A percentile compares a stretch with the other conserved stretches of the same genome.
These are phyloP conservation scores for Kluyveromyces aestuarii DNA, from an alignment of 805 yeast genomes.

Conservation along the genomic window DNA sequence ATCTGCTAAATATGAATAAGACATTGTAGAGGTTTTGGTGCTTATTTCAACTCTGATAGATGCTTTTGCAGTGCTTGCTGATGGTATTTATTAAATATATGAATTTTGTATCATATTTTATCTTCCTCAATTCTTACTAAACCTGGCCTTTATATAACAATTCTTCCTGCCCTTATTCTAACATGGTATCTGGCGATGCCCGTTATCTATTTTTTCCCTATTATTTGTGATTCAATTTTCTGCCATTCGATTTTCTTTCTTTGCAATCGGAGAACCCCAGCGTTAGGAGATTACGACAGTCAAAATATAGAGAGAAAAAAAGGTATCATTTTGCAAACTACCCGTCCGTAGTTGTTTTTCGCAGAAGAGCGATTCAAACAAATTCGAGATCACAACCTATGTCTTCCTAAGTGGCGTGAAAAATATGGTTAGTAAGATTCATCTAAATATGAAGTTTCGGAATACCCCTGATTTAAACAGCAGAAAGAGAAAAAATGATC, in stretches of 20 bases:
- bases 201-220: neutral
- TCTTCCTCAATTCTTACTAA: too few relatives aligned
- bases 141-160: neutral
- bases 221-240: neutral
- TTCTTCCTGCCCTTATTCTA: neutral
- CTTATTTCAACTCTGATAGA: neutral
- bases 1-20: slow-evolving; percentile 26
- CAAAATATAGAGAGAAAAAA: neutral
- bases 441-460: neutral
- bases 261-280: neutral
- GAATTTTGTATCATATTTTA: neutral
- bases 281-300: neutral
- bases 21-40: slow-evolving; percentile 5
- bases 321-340: neutral
- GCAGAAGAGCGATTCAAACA: neutral
- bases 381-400: slow-evolving; percentile 15
- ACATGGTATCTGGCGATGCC: neutral
- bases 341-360: neutral
- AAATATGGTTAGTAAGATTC: neutral
- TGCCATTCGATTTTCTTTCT: neutral
- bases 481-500: neutral
- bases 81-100: neutral
- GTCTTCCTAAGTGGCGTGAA: slow-evolving; percentile 13
- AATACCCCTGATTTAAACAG: neutral
- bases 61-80: neutral